Conservation (phyloP, 352 stramenopile species). For the Thalassiosira livingstoniorum region DNA sequence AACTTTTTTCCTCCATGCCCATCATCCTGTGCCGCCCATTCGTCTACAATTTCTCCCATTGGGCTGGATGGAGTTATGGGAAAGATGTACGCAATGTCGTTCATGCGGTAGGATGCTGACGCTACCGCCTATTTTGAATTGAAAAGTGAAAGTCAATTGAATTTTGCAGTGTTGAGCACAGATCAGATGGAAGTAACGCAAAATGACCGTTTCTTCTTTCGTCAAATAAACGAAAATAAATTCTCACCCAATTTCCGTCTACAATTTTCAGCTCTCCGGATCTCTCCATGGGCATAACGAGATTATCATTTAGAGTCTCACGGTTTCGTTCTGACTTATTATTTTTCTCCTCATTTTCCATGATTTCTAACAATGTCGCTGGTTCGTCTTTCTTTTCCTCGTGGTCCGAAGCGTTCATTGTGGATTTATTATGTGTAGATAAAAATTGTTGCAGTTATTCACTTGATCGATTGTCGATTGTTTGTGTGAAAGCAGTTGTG, state of each 20-base stretch:
- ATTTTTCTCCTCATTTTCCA: not conserved
- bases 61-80: slow-evolving; percentile 77
- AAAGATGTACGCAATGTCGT: slow-evolving; percentile 81
- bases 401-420: not conserved
- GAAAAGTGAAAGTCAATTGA: slow-evolving; percentile 13
- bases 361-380: not conserved
- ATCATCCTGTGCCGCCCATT: slow-evolving; percentile 66
- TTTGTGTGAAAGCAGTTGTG: no score
- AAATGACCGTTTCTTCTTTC: not conserved
- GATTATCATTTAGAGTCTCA: not conserved
- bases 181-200: not conserved
- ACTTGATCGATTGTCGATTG: no score
- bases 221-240: not conserved
- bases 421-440: no score
- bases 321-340: no score
- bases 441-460: no score
- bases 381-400: slow-evolving; percentile 15
- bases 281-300: not conserved
- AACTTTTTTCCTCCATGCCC: slow-evolving; percentile 60
- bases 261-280: slow-evolving; percentile 43
- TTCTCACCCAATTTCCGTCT: slow-evolving; percentile 57
- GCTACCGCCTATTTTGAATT: slow-evolving; percentile 56
- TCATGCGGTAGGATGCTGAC: slow-evolving; percentile 72
- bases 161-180: slow-evolving; percentile 4
- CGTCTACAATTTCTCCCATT: slow-evolving; percentile 82